These are phyloP conservation scores for Pontederia crassipes DNA, from an alignment of 176 grass and related monocot genomes.

Conservation along the genomic window DNA sequence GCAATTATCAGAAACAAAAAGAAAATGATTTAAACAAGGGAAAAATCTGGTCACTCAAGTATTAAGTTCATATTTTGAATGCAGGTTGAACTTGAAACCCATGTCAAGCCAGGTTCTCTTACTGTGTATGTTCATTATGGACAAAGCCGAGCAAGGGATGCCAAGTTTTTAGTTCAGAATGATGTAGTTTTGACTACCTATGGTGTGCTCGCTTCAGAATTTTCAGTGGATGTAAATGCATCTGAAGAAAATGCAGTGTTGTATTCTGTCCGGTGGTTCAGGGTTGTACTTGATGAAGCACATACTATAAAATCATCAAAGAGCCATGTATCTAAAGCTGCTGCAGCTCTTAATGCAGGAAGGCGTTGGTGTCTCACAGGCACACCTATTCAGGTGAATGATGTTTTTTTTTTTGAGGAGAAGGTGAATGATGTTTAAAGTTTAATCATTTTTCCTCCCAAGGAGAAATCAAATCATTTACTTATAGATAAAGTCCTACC, in stretches of 20 bases:
- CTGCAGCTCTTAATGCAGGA: slow-evolving; percentile 64
- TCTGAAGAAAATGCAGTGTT: slow-evolving; percentile 56
- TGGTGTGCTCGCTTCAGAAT: slow-evolving; percentile 90
- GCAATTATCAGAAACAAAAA: too few species aligned
- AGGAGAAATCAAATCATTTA: not conserved
- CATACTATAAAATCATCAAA: slow-evolving; percentile 86
- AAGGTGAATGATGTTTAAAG: slow-evolving; percentile 38
- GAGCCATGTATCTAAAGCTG: slow-evolving; percentile 74
- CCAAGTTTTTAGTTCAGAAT: slow-evolving; percentile 52
- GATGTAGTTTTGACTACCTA: slow-evolving; percentile 93
- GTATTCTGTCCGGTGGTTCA: slow-evolving; percentile 73
- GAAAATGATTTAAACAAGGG: too few species aligned
- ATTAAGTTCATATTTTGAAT: slow-evolving; percentile 12
- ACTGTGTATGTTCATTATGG: slow-evolving; percentile 90
- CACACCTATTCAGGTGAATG: slow-evolving; percentile 84
- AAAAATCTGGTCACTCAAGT: too few species aligned
- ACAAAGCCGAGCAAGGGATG: slow-evolving; percentile 83
- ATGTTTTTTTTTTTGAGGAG: too few species aligned
- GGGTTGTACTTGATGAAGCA: slow-evolving; percentile 92
- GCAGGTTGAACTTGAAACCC: slow-evolving; percentile 87
- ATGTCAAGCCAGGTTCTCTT: slow-evolving; percentile 48
- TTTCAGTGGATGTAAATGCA: slow-evolving; percentile 55
- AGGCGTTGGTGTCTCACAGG: slow-evolving; percentile 96
- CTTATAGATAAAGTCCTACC: not conserved
- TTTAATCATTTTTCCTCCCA: slow-evolving; percentile 3